Conservation (phyloP, 2,329 filamentous ascomycete genomes). For the Colletotrichum sansevieriae region DNA sequence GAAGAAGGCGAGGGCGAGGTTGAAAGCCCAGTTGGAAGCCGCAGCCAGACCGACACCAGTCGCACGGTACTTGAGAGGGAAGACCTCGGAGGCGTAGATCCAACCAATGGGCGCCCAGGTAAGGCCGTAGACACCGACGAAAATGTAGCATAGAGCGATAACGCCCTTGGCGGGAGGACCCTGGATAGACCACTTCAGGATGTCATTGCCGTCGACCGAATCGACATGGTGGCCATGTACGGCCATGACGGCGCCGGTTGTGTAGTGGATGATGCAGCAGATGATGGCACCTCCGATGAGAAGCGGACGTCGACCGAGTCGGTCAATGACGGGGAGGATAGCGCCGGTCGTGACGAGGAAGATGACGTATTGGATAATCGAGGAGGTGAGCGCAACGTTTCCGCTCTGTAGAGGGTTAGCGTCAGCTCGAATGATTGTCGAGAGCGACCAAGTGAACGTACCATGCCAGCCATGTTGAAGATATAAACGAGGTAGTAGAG, state of each 20-base stretch:
- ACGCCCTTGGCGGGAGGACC: constrained; percentile 62
- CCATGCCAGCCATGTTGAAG: constrained; percentile 70
- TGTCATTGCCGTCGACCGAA: constrained; percentile 59
- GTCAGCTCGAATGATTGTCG: not conserved
- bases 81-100: constrained; percentile 53
- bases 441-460: not conserved
- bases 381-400: constrained; percentile 58
- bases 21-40: constrained; percentile 64
- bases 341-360: constrained; percentile 65
- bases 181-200: constrained; percentile 59
- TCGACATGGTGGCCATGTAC: constrained; percentile 59
- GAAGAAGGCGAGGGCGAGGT: constrained; percentile 63
- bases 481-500: constrained; percentile 74
- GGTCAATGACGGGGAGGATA: constrained; percentile 64
- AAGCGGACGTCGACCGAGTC: constrained; percentile 61
- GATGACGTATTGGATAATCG: constrained; percentile 68
- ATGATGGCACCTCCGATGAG: constrained; percentile 60
- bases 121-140: constrained; percentile 46
- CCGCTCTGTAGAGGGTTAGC: constrained; percentile 41
- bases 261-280: constrained; percentile 61
- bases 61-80: constrained; percentile 61
- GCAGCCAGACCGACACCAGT: constrained; percentile 68
- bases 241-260: constrained; percentile 64
- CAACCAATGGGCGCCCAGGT: constrained; percentile 52
- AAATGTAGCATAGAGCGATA: constrained; percentile 64